Base-by-base conservation (phyloP, 352 stramenopile species). In the Halophytophthora batemanensis region DNA sequence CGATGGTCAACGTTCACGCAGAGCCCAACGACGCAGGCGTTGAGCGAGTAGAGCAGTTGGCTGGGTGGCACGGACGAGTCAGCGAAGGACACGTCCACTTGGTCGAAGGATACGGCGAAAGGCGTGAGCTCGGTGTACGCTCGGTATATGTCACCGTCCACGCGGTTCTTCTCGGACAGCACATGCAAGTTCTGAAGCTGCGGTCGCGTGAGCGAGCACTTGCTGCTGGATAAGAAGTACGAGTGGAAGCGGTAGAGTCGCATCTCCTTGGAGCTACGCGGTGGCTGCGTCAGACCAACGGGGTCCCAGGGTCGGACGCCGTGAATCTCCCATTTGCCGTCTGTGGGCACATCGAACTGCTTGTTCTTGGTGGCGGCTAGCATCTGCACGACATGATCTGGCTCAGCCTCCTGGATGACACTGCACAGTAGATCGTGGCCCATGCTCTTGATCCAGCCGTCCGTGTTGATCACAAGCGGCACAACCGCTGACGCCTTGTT, bases 361-460 rank as follows among this genome's bases (percentile, higher is more conserved):
- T 95, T 93, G 66, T 77, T 92, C 56, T 90, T 90, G 33, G 85
- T 96, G 22, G 78, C 82, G 22, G 92, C 93, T 12, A 97, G 39
- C 39, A 98, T 77, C 72, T 98, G 93, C 33, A 98, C 82, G 53
- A 99, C 81, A 71, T 98, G 89, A 6, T 90, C 71, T 13, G 94
- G 93, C 37, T 69, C 62, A 2, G 89, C 69, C 41, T 82, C 71
- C 28, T 92, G 62, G 29, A 98, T 90, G 34, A 98, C 77, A 18
- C 78, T 80, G 47, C 87, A 94, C 31, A 99, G 78, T 51, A 99
- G 71, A 53, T 98, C 87, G 56, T 94, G 87, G 10, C 96, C 96
- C 74, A 99, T 95, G 44, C 94, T 97, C 74, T 98, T 98, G 50
- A 98, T 86, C 95, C 95, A 99, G 36, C 96, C 96, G 66, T 98